phyloP scores from a whole-genome alignment of 2,329 filamentous ascomycete genomes.

The Chrysosporium queenslandicum region DNA sequence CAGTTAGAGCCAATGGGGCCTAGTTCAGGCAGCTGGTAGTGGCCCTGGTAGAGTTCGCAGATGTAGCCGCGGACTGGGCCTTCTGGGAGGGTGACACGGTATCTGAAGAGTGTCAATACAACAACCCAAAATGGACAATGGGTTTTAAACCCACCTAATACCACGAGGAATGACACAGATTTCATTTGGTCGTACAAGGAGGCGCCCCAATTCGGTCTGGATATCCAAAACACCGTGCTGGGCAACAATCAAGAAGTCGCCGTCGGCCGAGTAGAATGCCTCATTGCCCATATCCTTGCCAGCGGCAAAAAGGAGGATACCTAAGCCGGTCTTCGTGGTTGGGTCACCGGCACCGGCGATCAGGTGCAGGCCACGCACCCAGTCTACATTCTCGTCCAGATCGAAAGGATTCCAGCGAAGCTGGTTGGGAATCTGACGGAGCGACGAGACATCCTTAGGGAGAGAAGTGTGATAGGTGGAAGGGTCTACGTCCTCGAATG shows the following conservation, averaged over 20 bases:
- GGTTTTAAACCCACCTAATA: constrained; percentile 39
- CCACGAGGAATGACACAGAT: constrained; percentile 67
- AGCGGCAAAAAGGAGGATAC: constrained; percentile 70
- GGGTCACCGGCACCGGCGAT: constrained; percentile 72
- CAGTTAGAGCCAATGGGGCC: constrained; percentile 65
- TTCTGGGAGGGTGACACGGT: constrained; percentile 56
- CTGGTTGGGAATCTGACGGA: constrained; percentile 60
- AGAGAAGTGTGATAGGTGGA: constrained; percentile 39
- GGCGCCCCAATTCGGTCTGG: constrained; percentile 62
- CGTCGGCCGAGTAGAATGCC: constrained; percentile 77
- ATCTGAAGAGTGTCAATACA: constrained; percentile 31
- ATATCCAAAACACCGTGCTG: constrained; percentile 67
- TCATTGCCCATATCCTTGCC: constrained; percentile 67
- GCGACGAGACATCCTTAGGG: constrained; percentile 35
- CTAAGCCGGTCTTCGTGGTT: constrained; percentile 65
- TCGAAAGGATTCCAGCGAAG: constrained; percentile 72
- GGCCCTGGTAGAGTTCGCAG: constrained; percentile 62
- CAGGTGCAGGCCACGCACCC: constrained; percentile 59
- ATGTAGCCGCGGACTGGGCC: constrained; percentile 62
- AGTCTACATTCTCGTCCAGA: constrained; percentile 57
- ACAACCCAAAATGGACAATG: background rate
- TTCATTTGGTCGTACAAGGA: constrained; percentile 68
- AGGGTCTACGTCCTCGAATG: constrained; percentile 38
- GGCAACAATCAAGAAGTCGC: constrained; percentile 65
- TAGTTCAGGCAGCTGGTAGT: constrained; percentile 61